A percentile compares a stretch with the other conserved stretches of the same genome.
These are phyloP conservation scores for Tetrahymena thermophila DNA, from an alignment of 73 alveolate genomes.

Conservation along the genomic window DNA sequence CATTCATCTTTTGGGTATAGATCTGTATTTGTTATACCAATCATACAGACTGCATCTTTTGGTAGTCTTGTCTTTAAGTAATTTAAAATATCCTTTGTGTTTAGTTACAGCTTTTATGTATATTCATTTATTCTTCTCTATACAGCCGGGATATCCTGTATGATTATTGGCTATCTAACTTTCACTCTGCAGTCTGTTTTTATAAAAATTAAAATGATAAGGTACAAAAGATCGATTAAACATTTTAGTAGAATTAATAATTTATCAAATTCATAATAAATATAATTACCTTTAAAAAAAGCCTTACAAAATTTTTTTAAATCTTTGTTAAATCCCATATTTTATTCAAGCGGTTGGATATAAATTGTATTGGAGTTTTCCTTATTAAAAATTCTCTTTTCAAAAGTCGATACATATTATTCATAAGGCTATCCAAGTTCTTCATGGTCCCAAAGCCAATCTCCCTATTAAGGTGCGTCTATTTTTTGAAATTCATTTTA, in stretches of 20 bases:
- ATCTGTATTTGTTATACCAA: conserved; percentile 70
- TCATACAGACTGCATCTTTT: conserved; percentile 74
- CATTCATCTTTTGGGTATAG: conserved; percentile 68
- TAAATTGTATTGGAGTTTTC: background rate
- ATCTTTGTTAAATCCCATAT: background rate
- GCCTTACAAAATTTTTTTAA: background rate
- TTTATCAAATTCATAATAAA: background rate
- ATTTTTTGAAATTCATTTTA: background rate
- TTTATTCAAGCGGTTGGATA: background rate
- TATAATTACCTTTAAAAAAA: background rate
- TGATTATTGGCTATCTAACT: background rate
- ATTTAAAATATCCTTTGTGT: conserved; percentile 41
- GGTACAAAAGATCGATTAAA: no score
- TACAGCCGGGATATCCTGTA: background rate
- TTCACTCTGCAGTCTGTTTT: background rate
- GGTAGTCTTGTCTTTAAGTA: conserved; percentile 59
- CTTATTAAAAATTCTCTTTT: background rate
- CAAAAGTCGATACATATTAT: background rate
- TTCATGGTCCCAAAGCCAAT: background rate
- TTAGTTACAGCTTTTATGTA: background rate
- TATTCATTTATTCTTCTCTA: background rate
- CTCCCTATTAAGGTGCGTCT: background rate
- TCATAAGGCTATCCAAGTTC: background rate
- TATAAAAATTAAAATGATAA: background rate
- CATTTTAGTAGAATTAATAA: background rate